Evolutionary conservation across 164 flowering plant genomes (phyloP).

Genomic region (Vitis cinerea): DNA sequence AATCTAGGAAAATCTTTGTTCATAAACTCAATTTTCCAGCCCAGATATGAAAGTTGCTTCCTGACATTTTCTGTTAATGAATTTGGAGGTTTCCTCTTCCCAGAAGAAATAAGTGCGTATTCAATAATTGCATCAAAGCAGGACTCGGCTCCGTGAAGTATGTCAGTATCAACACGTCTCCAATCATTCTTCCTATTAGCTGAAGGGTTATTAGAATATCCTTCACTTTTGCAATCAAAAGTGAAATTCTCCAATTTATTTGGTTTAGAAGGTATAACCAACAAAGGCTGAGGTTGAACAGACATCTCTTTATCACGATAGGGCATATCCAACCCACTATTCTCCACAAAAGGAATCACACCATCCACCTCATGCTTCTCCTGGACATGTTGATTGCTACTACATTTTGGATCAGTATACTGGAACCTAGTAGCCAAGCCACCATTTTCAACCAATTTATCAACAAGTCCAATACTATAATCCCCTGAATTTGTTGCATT

Average conservation of each 20-base stretch:
- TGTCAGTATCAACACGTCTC: constrained; percentile 28
- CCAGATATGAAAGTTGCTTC: constrained; percentile 54
- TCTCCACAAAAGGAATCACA: background rate
- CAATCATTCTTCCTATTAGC: constrained; percentile 5
- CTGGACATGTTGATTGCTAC: background rate
- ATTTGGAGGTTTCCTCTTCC: background rate
- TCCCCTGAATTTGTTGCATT: background rate
- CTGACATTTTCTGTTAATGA: constrained; percentile 18
- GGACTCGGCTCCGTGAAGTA: constrained; percentile 30
- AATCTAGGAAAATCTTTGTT: constrained; percentile 8
- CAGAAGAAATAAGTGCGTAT: constrained; percentile 5
- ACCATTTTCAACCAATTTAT: background rate
- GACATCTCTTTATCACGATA: constrained; percentile 1
- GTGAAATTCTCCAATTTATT: constrained; percentile 4
- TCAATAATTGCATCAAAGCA: constrained; percentile 41
- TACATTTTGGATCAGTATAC: background rate
- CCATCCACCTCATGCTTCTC: constrained; percentile 1
- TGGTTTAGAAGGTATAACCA: constrained; percentile 10
- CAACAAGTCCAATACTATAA: background rate
- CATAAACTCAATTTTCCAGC: constrained; percentile 59
- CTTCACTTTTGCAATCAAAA: constrained; percentile 3
- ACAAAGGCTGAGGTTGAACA: constrained; percentile 5
- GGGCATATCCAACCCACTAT: background rate
- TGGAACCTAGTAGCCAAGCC: background rate
- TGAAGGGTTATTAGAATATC: background rate